Evolutionary conservation across 257 asterid species (phyloP).

Genomic region (Primulina huaijiensis): DNA sequence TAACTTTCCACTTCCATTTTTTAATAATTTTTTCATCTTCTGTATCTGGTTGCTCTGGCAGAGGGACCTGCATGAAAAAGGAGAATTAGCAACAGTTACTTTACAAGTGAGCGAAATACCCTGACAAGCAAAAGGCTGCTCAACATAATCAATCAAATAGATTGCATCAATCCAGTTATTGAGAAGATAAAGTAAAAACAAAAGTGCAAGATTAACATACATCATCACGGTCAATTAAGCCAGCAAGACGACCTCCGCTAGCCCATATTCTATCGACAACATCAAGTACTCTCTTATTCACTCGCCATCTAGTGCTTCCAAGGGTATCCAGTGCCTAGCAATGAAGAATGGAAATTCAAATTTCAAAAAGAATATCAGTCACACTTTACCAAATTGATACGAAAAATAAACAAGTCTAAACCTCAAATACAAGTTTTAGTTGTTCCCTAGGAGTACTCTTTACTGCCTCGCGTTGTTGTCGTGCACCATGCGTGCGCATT

Average conservation of each 20-base stretch:
- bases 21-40: conserved; percentile 65
- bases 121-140: conserved; percentile 8
- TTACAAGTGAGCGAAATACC: conserved; percentile 5
- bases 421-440: conserved; percentile 78
- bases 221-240: conserved; percentile 78
- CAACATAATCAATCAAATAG: conserved; percentile 3
- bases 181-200: conserved; percentile 8
- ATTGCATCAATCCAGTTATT: neutral
- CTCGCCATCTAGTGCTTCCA: conserved; percentile 93
- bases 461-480: conserved; percentile 84
- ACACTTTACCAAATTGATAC: conserved; percentile 9
- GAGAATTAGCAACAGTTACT: conserved; percentile 18
- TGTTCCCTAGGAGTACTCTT: conserved; percentile 65
- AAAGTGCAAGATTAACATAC: conserved; percentile 45
- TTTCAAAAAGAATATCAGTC: conserved; percentile 7
- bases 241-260: conserved; percentile 80
- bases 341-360: conserved; percentile 22
- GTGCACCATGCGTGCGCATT: conserved; percentile 97
- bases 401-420: conserved; percentile 29
- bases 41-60: conserved; percentile 85
- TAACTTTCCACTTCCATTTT: conserved; percentile 90
- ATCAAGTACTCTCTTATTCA: conserved; percentile 75
- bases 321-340: conserved; percentile 89
- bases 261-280: conserved; percentile 90
- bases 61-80: conserved; percentile 49